A percentile compares a stretch with the other conserved stretches of the same genome.
These are phyloP conservation scores for Penicillium sp. DNA, from an alignment of 2,329 filamentous ascomycete genomes.

Conservation along the genomic window DNA sequence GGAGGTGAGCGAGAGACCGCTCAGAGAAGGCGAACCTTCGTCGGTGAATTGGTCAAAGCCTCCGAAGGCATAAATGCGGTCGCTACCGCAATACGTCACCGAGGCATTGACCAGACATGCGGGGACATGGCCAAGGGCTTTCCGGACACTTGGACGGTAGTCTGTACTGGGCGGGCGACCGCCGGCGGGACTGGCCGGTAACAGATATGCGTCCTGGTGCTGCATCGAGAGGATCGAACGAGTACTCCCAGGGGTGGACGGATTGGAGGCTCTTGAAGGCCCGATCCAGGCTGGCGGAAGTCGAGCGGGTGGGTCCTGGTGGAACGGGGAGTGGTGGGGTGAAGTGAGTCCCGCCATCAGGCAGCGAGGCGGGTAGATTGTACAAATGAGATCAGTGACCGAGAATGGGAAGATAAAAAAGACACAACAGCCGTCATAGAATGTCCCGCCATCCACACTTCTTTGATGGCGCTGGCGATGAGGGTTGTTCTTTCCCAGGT, in stretches of 20 bases:
- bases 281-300: constrained; percentile 28
- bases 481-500: not conserved
- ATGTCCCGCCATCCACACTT: too few species aligned
- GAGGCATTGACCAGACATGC: constrained; percentile 97
- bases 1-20: constrained; percentile 1
- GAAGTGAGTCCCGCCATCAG: constrained; percentile 34
- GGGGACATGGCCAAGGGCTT: constrained; percentile 74
- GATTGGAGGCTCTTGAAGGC: constrained; percentile 29
- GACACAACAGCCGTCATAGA: too few species aligned
- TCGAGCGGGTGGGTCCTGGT: constrained; percentile 33
- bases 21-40: constrained; percentile 63
- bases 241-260: constrained; percentile 23
- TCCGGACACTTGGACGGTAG: constrained; percentile 80
- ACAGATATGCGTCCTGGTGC: constrained; percentile 75
- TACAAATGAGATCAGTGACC: too few species aligned
- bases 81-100: constrained; percentile 96
- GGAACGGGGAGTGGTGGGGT: constrained; percentile 29
- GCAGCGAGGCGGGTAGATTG: not conserved
- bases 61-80: constrained; percentile 96
- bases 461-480: not conserved
- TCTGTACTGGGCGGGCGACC: constrained; percentile 61
- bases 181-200: constrained; percentile 79
- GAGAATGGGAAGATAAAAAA: too few species aligned
- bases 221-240: constrained; percentile 45
- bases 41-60: constrained; percentile 99